Evolutionary conservation across 1,284 basidiomycete species (phyloP), one percentile per base, ranked within the genome.

Genomic region (Cryptococcus sp.): DNA sequence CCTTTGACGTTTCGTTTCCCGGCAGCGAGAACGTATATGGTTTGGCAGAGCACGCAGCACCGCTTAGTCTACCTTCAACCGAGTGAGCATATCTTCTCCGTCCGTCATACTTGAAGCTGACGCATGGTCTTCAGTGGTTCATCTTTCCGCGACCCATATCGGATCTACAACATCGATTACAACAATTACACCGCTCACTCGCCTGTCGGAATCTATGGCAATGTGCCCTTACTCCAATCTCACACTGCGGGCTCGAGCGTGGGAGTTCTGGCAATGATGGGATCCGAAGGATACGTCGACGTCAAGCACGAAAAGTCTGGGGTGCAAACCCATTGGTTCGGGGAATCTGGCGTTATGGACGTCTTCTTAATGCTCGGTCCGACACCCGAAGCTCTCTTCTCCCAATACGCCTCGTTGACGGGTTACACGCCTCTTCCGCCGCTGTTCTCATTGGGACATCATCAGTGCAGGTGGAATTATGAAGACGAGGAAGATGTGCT

Each of bases 391-490:
- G 86, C 88, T 8, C 83, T 97, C 44, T 93, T 97, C 77, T 83
- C 83, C 50, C 92, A 95, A 72, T 98, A 94, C 74, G 84, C 91
- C 0, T 76, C 81, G 20, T 83, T 98, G 38, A 95, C 93, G 0
- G 95, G 96, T 3, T 85, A 89, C 0, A 87, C 91, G 0, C 86
- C 88, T 2, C 81, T 99, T 17, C 96, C 96, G 0, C 88, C 93
- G 3, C 85, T 91, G 48, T 98, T 93, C 85, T 86, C 92, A 23
- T 83, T 97, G 51, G 95, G 88, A 0, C 95, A 99, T 75, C 95
- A 99, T 78, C 95, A 99, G 76, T 98, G 93, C 77, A 83, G 96
- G 46, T 99, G 96, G 96, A 99, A 99, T 78, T 99, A 99, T 72
- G 83, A 96, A 64, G 91, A 87, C 73, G 88, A 91, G 49, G 86